Percentiles rank a stretch among this genome's conserved stretches.
These are phyloP conservation scores for Pythium folliculosum DNA, from an alignment of 352 stramenopile species.

Conservation along the genomic window DNA sequence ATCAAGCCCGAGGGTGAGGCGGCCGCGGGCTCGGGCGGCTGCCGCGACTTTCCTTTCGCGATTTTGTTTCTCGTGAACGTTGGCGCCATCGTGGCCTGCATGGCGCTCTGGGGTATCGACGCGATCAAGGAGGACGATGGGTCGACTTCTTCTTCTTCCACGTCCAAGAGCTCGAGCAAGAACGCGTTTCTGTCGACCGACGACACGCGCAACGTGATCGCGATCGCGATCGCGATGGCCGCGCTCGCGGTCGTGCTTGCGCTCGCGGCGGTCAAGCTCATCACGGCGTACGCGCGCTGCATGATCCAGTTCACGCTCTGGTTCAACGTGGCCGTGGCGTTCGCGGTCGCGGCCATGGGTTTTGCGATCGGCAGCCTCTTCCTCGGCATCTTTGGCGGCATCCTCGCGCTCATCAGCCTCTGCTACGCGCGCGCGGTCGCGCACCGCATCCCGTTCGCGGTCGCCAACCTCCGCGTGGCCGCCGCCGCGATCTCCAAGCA, in stretches of 20 bases:
- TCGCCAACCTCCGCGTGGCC: conserved; percentile 90
- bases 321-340: conserved; percentile 79
- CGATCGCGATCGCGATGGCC: conserved; percentile 28
- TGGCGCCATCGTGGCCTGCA: conserved; percentile 66
- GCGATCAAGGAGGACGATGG: conserved; percentile 48
- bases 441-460: conserved; percentile 93
- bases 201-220: conserved; percentile 40
- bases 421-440: conserved; percentile 87
- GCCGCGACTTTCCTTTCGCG: conserved; percentile 79
- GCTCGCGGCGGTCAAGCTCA: conserved; percentile 76
- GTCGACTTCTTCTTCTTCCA: too few relatives aligned
- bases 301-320: conserved; percentile 88
- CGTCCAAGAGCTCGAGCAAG: neutral
- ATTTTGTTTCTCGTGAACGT: conserved; percentile 82
- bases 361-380: conserved; percentile 72
- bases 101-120: conserved; percentile 69
- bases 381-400: conserved; percentile 58
- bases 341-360: conserved; percentile 67
- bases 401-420: conserved; percentile 71
- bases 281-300: conserved; percentile 69
- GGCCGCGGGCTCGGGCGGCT: conserved; percentile 34
- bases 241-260: conserved; percentile 62
- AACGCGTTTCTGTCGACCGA: conserved; percentile 45
- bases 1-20: conserved; percentile 61
- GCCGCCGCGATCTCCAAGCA: conserved; percentile 90